Evolutionary conservation across 2,329 filamentous ascomycete genomes (phyloP), one percentile per base, ranked within the genome.

Genomic region (Fusarium caatingaense): DNA sequence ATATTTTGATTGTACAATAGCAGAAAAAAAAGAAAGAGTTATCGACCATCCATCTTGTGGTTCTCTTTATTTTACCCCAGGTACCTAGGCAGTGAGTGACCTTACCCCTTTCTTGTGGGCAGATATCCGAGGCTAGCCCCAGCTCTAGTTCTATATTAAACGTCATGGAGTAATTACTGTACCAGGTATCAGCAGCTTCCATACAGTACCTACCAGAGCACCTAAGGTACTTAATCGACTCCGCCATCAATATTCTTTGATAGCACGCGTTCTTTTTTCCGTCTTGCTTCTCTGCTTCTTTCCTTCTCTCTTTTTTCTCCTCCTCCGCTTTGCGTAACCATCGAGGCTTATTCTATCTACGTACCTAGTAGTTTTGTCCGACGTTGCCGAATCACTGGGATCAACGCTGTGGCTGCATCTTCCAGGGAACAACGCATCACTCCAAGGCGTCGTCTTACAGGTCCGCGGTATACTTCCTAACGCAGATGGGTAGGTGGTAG

Each of bases 331-430:
- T 37, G 47, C 47, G 15, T 18, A 54, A 48, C 27, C 16, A 20
- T 54, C 20, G 15, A 21, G 40, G 20, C 32, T 42, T 51, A 51
- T 45, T 45, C 23, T 40, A 47, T 41, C 32, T 27, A 48, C 4
- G 3, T 49, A 34, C 10, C 15, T 28, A 41, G 20, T n/a, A 25
- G 23, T 27, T 15, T 28, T 48, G 53, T 54, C 66, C 62, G 48
- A 59, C 66, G 25, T 44, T 70, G 58, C 69, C 62, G 50, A 16
- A 28, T 41, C 58, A 37, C 55, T 46, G 49, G 34, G 61, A 56
- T 54, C 47, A 46, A 42, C 42, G 60, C 40, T 41, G n/a, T 58
- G 57, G 45, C 53, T 45, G 44, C 27, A 32, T 47, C 15, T 30
- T 4, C 13, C n/a, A 50, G 13, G 32, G 49, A 25, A 59, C n/a